phyloP scores from a whole-genome alignment of 768 basidiomycete species.

The Auriscalpium microsporum region DNA sequence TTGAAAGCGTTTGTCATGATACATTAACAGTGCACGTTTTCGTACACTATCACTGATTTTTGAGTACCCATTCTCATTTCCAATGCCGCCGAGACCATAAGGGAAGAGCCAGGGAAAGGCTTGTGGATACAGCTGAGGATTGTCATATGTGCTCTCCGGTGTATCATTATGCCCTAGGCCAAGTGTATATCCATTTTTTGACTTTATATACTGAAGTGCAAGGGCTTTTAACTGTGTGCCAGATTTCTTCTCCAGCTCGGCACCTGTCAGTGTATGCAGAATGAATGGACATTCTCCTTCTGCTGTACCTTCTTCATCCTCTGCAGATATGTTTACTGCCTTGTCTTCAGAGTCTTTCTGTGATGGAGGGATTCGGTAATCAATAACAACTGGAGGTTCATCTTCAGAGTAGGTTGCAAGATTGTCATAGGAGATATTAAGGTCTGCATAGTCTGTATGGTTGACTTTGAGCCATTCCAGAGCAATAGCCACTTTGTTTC shows the following conservation, averaged over 20 bases:
- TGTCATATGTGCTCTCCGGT: constrained; percentile 26
- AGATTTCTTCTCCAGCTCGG: constrained; percentile 10
- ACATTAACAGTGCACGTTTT: constrained; percentile 23
- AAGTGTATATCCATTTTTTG: constrained; percentile 17
- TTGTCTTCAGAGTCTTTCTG: not conserved
- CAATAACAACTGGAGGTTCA: constrained; percentile 14
- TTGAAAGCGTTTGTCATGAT: constrained; percentile 34
- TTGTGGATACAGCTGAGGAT: constrained; percentile 27
- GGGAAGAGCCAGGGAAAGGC: constrained; percentile 37
- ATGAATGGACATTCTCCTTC: constrained; percentile 28
- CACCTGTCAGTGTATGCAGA: constrained; percentile 29
- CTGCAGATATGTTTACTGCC: constrained; percentile 20
- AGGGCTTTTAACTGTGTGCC: constrained; percentile 8
- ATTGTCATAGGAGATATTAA: constrained; percentile 14
- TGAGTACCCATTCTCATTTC: constrained; percentile 5
- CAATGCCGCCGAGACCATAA: constrained; percentile 31
- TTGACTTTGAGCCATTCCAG: not conserved
- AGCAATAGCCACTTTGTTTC: constrained; percentile 4
- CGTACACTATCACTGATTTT: constrained; percentile 23
- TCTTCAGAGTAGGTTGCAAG: constrained; percentile 14
- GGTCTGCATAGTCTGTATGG: not conserved
- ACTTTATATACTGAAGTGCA: constrained; percentile 22
- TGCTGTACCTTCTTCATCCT: constrained; percentile 21
- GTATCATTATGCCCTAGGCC: constrained; percentile 21
- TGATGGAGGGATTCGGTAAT: not conserved